Evolutionary conservation across 208 protist species (phyloP), one percentile per base, ranked within the genome.

Genomic region (Trypanosoma theileri): DNA sequence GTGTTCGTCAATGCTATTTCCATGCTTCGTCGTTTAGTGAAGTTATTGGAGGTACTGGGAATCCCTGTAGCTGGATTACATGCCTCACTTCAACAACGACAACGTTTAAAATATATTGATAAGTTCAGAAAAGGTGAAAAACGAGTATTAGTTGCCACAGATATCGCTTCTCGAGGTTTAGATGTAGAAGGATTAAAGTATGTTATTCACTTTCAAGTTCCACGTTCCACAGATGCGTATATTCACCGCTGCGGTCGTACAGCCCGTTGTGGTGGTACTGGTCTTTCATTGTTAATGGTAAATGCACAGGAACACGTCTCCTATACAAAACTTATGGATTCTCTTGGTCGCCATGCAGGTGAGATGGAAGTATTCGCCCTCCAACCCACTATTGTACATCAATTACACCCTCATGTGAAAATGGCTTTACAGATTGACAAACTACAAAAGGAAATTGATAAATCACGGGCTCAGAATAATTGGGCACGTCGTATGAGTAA

Each of bases 151-250:
- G 79, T 98, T 19, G 93, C 97, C 22, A 98, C 97, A 28, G 94
- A 98, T 64, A 91, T 98, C 1, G 95, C 94, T 28, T 89, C 92
- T 16, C 84, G 96, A 14, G 93, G 92, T 74, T 60, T 99, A 7
- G 98, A 99, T 85, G 94, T 99, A 65, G 85, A 89, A n/a, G 85
- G 82, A 8, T 81, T 99, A 22, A 82, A 96, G 57, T 92, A 99
- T 71, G 98, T 99, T 7, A 73, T 99, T 19, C 97, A 99, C 74
- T 99, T 97, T 73, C 97, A 99, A 75, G 75, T 99, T 14, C 98
- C 98, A 19, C 84, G 92, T 22, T 86, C 82, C 1, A 93, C 94
- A 1, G 97, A 99, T 58, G 85, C 80, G 31, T 99, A 99, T 75
- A 93, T 99, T 57, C 98, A 99, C 77, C 87, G 98, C 57, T 96